Base-by-base conservation (phyloP, 495 filamentous ascomycete genomes). In the Hypoxylon crocopeplum region DNA sequence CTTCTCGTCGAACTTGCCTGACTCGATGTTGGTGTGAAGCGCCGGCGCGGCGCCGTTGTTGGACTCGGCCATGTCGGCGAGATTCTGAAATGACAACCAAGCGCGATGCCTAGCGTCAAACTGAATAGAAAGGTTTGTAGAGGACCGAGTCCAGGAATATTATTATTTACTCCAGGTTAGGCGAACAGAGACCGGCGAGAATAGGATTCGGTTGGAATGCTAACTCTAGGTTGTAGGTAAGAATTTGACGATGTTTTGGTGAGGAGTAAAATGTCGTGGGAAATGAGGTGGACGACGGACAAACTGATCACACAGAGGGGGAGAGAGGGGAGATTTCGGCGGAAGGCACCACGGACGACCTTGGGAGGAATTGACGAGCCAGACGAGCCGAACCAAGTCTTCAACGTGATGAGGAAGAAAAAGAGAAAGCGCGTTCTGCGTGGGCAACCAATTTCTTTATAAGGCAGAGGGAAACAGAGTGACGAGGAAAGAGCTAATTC, bases 1-100 rank as follows among this genome's bases (percentile, higher is more conserved):
- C 74, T 83, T 84, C 76, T 84, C 81, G 70, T 84, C 79, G 60
- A 84, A 82, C 56, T 71, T 68, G 53, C 80, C 79, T 48, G 79
- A 79, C 67, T 81, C 78, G 54, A 83, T 82, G 55, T 78, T 77
- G 56, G 80, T 84, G 42, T 78, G 75, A 54, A 84, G 69, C 69
- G 76, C 76, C 56, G 77, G 78, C 25, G 75, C 77, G 69, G 66
- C 74, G 67, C 69, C 59, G 36, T 75, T 49, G 39, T 69, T 70
- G 64, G 74, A 71, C 57, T 81, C 78, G 46, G 79, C 79, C 81
- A 83, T 83, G 45, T 48, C 55, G 67, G 71, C 63, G 66, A 70
- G 65, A 1, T 53, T 59, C 38, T 57, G 48, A 32, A 57, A 16
- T 44, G 65, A 68, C 61, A 54, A 29, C 36, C 44, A 55, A 64